Percentiles rank a stretch among this genome's conserved stretches.
Conservation (phyloP, 306 rosid species). For the Elaeagnus macrophylla region DNA sequence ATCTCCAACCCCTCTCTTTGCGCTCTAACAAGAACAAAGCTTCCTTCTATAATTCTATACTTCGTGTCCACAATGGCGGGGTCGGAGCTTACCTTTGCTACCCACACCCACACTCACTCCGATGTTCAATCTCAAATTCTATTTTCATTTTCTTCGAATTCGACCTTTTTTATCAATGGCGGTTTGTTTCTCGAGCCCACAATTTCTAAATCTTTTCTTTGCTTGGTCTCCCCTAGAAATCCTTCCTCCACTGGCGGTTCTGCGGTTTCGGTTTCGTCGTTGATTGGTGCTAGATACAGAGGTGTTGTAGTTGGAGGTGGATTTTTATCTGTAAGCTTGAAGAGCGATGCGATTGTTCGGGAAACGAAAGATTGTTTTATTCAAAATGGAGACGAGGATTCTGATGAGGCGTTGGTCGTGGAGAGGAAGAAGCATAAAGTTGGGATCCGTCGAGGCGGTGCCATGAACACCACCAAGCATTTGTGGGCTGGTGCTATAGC, state of each 20-base stretch:
- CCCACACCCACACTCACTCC: neutral
- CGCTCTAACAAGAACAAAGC: neutral
- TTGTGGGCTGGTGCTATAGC: slow-evolving; percentile 94
- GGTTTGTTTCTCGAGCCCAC: slow-evolving; percentile 71
- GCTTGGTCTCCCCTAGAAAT: slow-evolving; percentile 25
- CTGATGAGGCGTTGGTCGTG: slow-evolving; percentile 33
- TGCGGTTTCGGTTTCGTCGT: slow-evolving; percentile 17
- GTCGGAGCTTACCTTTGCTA: slow-evolving; percentile 19
- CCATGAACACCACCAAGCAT: slow-evolving; percentile 80
- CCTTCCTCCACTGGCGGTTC: slow-evolving; percentile 12
- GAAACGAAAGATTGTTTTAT: slow-evolving; percentile 38
- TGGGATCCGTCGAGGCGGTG: slow-evolving; percentile 36
- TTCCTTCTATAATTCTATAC: slow-evolving; percentile 1
- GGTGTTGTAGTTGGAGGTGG: slow-evolving; percentile 16
- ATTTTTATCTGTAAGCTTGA: slow-evolving; percentile 66
- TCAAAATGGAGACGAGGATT: slow-evolving; percentile 37
- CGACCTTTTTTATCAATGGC: slow-evolving; percentile 22
- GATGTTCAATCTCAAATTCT: slow-evolving; percentile 20
- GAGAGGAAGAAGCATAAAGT: slow-evolving; percentile 27
- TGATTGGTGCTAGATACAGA: slow-evolving; percentile 12
- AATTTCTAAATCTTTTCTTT: slow-evolving; percentile 39
- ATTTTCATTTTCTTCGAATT: slow-evolving; percentile 23
- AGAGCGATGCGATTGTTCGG: slow-evolving; percentile 30
- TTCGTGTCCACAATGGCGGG: slow-evolving; percentile 27
- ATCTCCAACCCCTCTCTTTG: slow-evolving; percentile 12